A percentile compares a stretch with the other conserved stretches of the same genome.
Conservation (phyloP, 192 early-diverging fungal species). For the Backusella tarrabulga region DNA sequence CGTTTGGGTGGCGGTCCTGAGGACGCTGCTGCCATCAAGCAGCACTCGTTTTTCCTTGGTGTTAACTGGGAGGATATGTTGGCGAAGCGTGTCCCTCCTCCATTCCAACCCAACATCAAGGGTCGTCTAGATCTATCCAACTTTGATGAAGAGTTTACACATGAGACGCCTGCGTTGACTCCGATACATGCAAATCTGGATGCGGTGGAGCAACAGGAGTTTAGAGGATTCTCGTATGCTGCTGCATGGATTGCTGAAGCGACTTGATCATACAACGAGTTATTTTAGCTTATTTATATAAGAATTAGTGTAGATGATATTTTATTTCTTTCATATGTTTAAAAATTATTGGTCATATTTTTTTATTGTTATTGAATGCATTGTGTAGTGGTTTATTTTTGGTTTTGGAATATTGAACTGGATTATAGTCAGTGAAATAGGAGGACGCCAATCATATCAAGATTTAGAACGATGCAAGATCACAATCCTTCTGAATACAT, state of each 20-base stretch:
- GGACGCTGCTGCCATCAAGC: constrained; percentile 71
- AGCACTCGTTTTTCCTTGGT: constrained; percentile 70
- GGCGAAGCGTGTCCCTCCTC: constrained; percentile 59
- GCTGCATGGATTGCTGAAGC: constrained; percentile 70
- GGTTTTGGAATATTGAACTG: too few species aligned
- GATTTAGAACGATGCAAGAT: too few species aligned
- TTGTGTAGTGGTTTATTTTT: too few species aligned
- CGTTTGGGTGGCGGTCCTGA: constrained; percentile 60
- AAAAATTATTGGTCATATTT: neutral
- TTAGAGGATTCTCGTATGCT: constrained; percentile 87
- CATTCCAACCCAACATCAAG: constrained; percentile 65
- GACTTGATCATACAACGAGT: neutral
- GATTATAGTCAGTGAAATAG: too few species aligned
- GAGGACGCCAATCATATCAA: too few species aligned
- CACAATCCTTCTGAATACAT: too few species aligned
- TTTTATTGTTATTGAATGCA: neutral
- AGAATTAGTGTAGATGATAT: neutral
- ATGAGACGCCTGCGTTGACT: constrained; percentile 83
- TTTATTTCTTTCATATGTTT: neutral
- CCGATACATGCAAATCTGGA: constrained; percentile 83
- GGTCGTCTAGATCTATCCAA: constrained; percentile 87
- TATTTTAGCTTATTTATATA: neutral
- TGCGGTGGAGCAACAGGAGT: constrained; percentile 84
- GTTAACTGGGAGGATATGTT: constrained; percentile 78
- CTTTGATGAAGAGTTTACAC: constrained; percentile 97